Evolutionary conservation across 306 rosid species (phyloP).

Genomic region (Pueraria montana): DNA sequence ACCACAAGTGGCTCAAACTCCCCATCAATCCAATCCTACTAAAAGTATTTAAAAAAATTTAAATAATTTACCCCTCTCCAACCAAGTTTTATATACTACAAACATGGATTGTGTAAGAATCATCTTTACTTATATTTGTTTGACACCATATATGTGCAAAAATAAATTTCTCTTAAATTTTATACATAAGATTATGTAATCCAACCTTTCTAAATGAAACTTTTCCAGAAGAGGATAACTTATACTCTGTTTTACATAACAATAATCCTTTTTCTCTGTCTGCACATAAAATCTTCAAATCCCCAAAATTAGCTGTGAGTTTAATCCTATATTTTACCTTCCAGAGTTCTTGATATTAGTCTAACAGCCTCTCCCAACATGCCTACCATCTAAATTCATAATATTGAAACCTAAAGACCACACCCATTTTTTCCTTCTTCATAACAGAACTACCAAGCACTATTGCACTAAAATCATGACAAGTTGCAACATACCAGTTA

Average conservation of each 20-base stretch:
- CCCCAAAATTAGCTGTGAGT: neutral
- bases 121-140: neutral
- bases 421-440: constrained; percentile 9
- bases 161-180: neutral
- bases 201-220: neutral
- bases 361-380: constrained; percentile 12
- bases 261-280: neutral
- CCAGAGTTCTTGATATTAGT: neutral
- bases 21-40: neutral
- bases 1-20: neutral
- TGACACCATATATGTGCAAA: neutral
- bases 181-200: neutral
- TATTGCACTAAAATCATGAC: neutral
- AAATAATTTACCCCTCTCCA: neutral
- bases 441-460: constrained; percentile 19
- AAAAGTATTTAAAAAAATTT: neutral
- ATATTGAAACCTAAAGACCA: constrained; percentile 17
- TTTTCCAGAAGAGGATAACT: neutral
- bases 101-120: constrained; percentile 6
- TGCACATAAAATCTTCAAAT: neutral
- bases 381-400: constrained; percentile 13
- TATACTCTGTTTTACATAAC: neutral
- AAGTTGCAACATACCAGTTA: neutral
- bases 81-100: neutral
- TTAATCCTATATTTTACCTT: neutral